These are phyloP conservation scores for Zarea fungicola DNA, from an alignment of 2,329 filamentous ascomycete genomes.

Conservation along the genomic window DNA sequence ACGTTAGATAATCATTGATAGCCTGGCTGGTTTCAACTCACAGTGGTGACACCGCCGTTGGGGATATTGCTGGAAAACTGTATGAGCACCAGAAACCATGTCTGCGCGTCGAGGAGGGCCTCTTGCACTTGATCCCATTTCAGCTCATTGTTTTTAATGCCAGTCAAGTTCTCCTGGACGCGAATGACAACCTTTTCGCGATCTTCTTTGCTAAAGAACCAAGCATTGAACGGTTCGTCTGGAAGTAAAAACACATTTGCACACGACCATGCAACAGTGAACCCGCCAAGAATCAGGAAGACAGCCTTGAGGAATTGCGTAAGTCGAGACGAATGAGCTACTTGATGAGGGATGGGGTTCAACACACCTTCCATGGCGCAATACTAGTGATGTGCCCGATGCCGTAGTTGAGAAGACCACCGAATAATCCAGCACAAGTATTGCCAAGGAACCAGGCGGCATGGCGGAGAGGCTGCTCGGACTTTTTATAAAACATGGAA, in stretches of 20 bases:
- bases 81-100: conserved; percentile 37
- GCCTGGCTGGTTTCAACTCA: neutral
- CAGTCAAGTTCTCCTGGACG: neutral
- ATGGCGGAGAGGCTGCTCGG: conserved; percentile 23
- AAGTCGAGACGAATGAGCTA: too few species aligned
- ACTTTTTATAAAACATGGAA: conserved; percentile 21
- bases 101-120: conserved; percentile 34
- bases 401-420: conserved; percentile 17
- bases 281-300: conserved; percentile 3
- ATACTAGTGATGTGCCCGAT: conserved; percentile 29
- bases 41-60: conserved; percentile 51
- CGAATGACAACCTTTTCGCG: conserved; percentile 3
- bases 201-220: neutral
- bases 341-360: neutral
- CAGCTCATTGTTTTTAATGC: conserved; percentile 13
- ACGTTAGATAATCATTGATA: neutral
- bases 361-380: conserved; percentile 42
- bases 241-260: neutral
- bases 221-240: conserved; percentile 2
- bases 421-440: conserved; percentile 21
- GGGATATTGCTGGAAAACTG: conserved; percentile 33
- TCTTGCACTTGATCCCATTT: conserved; percentile 38
- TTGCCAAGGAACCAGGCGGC: conserved; percentile 25
- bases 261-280: conserved; percentile 1
- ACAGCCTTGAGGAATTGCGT: neutral